Evolutionary conservation across 164 flowering plant species (phyloP), one percentile per base, ranked within the genome.

Genomic region (Liriodendron chinense): DNA sequence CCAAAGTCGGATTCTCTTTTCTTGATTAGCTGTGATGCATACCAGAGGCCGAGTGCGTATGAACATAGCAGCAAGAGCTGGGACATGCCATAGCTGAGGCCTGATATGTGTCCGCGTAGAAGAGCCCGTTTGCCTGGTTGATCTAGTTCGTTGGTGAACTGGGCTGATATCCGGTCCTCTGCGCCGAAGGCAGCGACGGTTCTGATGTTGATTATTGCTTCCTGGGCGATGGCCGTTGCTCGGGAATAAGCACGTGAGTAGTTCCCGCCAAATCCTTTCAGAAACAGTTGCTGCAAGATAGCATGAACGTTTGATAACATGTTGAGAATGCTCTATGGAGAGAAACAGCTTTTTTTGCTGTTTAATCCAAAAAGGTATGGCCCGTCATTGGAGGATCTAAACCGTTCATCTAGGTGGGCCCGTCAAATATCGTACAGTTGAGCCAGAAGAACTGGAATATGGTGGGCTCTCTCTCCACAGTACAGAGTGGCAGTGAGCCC

Each of bases 31-130:
- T 83, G 66, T 34, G 94, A 88, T 28, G 87, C 93, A 75, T 93
- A 90, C 96, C 96, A 91, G 28, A 93, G 93, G 67, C 86, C 92
- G 13, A 92, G 82, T 9, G 92, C 90, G 68, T 91, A 91, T 18
- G 96, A 88, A 72, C 87, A 82, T 75, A 85, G 86, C 4, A 88
- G 84, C 9, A 89, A 81, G 64, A 94, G 72, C 74, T 87, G 92
- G 2, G 92, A 81, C 20, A 86, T 28, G 4, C 94, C 98, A 77
- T 88, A 94, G 9, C 90, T 83, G 49, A 90, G 72, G 47, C 98
- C 94, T 49, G 94, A 79, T 75, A 92, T 89, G 68, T 94, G 92
- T 43, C 98, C 94, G 68, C 91, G 80, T 56, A 87, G 16, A 59
- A 87, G 70, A 14, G 91, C 85, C 71, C 82, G 88, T 74, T 83